Percentiles rank a stretch among this genome's conserved stretches.
Evolutionary conservation across 371 early-diverging fungal genomes (phyloP).

Genomic region (Lichtheimia ornata): DNA sequence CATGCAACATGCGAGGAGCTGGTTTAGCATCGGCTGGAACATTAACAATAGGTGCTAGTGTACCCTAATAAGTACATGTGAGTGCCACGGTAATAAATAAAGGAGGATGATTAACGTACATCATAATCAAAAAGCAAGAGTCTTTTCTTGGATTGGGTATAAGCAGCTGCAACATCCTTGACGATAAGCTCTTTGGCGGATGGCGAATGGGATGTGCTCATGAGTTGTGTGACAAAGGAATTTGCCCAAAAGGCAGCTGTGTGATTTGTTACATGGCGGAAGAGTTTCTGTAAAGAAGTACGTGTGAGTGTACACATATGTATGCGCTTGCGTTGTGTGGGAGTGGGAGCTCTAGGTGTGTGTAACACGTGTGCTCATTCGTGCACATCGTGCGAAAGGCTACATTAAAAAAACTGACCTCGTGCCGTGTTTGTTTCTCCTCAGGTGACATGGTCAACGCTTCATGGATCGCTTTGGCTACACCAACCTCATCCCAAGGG

Average conservation of each 20-base stretch:
- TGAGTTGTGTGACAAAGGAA: constrained; percentile 70
- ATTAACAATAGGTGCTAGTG: constrained; percentile 74
- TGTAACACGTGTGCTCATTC: no score
- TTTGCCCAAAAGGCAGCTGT: constrained; percentile 92
- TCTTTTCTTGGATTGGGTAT: constrained; percentile 58
- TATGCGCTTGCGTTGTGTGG: no score
- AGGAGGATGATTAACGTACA: constrained; percentile 27
- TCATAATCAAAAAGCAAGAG: constrained; percentile 89
- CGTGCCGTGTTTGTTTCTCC: constrained; percentile 79
- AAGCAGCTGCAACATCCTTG: constrained; percentile 39
- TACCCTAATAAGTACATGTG: constrained; percentile 58
- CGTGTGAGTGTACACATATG: no score
- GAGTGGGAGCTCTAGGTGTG: no score
- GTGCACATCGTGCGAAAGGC: constrained; percentile 60
- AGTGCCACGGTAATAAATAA: background rate
- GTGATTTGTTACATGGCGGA: constrained; percentile 82
- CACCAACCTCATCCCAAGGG: constrained; percentile 95
- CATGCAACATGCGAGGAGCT: constrained; percentile 59
- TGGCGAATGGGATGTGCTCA: constrained; percentile 44
- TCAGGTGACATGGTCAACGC: constrained; percentile 85
- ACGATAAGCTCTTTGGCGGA: constrained; percentile 70
- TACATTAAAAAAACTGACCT: constrained; percentile 36
- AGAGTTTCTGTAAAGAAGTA: constrained; percentile 63
- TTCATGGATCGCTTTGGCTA: constrained; percentile 89
- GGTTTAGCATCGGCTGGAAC: constrained; percentile 73